These are phyloP conservation scores for Podospora pseudocomata DNA, from an alignment of 495 filamentous ascomycete species.

Conservation along the genomic window DNA sequence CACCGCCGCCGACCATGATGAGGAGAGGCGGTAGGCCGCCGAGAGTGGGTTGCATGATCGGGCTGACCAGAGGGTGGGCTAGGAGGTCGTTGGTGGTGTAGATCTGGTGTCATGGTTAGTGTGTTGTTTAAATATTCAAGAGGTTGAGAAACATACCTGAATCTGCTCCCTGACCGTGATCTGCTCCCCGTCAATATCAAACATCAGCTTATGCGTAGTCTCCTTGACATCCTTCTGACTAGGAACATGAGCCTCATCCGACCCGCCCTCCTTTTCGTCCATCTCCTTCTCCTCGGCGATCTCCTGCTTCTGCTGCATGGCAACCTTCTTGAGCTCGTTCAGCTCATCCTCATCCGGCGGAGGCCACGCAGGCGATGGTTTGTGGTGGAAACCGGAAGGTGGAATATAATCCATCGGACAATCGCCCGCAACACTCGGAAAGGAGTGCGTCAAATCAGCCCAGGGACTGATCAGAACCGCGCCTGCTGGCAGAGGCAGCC, in stretches of 20 bases:
- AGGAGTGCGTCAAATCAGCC: slow-evolving; percentile 91
- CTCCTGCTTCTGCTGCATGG: slow-evolving; percentile 24
- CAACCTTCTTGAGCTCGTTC: slow-evolving; percentile 40
- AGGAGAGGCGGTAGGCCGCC: slow-evolving; percentile 85
- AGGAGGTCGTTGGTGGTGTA: slow-evolving; percentile 87
- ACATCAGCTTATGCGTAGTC: slow-evolving; percentile 49
- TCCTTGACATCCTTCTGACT: slow-evolving; percentile 34
- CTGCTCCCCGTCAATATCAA: slow-evolving; percentile 64
- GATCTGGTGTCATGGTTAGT: slow-evolving; percentile 47
- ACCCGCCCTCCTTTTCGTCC: slow-evolving; percentile 3
- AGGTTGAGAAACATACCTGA: slow-evolving; percentile 45
- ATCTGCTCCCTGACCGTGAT: slow-evolving; percentile 86
- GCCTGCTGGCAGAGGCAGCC: slow-evolving; percentile 78
- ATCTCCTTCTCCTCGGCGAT: slow-evolving; percentile 23
- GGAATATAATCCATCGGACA: slow-evolving; percentile 83
- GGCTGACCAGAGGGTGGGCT: slow-evolving; percentile 84
- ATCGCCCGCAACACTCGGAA: slow-evolving; percentile 76
- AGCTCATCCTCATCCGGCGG: slow-evolving; percentile 75
- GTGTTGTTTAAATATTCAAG: neutral
- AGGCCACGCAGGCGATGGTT: slow-evolving; percentile 83
- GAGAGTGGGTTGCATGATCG: slow-evolving; percentile 76
- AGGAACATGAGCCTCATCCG: slow-evolving; percentile 16
- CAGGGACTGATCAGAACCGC: slow-evolving; percentile 89
- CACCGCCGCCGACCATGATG: slow-evolving; percentile 81
- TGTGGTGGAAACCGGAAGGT: slow-evolving; percentile 77